phyloP scores from a whole-genome alignment of 208 protist species.

The Trichomonas vaginalis region DNA sequence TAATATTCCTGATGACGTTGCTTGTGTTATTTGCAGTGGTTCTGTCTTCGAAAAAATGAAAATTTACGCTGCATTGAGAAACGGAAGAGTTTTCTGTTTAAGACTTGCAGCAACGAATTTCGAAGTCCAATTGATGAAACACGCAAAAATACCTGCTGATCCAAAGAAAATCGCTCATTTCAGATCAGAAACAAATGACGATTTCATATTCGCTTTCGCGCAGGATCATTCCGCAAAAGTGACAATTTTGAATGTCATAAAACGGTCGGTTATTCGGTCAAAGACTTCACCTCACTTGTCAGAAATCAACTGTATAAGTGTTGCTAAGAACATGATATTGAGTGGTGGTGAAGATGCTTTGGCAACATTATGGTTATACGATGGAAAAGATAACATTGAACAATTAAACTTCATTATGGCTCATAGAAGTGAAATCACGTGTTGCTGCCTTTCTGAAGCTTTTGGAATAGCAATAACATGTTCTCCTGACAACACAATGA shows the following conservation, averaged over 20 bases:
- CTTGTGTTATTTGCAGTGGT: neutral
- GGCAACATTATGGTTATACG: neutral
- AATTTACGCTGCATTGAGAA: neutral
- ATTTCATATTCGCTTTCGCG: neutral
- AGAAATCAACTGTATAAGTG: neutral
- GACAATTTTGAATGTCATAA: neutral
- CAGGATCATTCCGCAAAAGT: neutral
- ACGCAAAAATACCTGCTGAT: neutral
- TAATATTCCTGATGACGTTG: neutral
- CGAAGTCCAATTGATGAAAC: neutral
- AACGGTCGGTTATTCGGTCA: neutral
- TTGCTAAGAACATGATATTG: neutral
- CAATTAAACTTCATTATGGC: neutral
- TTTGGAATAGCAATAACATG: neutral
- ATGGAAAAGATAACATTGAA: neutral
- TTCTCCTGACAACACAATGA: neutral
- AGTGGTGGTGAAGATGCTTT: neutral
- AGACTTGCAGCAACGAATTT: neutral
- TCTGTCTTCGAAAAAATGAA: neutral
- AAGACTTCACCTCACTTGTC: neutral
- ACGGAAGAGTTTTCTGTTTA: neutral
- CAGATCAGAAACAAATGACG: neutral
- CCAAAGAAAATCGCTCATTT: neutral
- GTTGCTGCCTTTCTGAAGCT: neutral
- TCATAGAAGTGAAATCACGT: neutral